A percentile compares a stretch with the other conserved stretches of the same genome.
Conservation (phyloP, 2,329 filamentous ascomycete genomes). For the Phialocephala sp. region DNA sequence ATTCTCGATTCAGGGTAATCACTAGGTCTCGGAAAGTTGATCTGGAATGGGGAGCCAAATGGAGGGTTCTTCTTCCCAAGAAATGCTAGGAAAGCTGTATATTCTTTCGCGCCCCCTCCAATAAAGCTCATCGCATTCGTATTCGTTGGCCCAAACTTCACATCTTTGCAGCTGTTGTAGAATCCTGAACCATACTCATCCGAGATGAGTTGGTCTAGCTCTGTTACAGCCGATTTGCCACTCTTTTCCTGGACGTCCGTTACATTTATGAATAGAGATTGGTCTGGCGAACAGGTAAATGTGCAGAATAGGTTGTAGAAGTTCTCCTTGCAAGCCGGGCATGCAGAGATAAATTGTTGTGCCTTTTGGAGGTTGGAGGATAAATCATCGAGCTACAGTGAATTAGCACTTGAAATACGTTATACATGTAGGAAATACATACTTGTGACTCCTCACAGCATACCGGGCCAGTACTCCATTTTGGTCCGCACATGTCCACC, state of each 20-base stretch:
- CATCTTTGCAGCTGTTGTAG: conserved; percentile 97
- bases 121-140: conserved; percentile 95
- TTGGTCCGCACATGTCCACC: conserved; percentile 81
- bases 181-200: conserved; percentile 85
- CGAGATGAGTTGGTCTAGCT: conserved; percentile 88
- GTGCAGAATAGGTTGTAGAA: conserved; percentile 99
- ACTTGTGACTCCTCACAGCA: conserved; percentile 87
- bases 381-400: conserved; percentile 72
- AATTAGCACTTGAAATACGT: conserved; percentile 14
- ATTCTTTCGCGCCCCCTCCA: conserved; percentile 91
- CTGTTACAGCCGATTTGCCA: conserved; percentile 70
- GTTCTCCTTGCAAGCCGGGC: conserved; percentile 96
- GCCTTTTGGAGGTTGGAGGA: conserved; percentile 86
- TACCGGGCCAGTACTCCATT: conserved; percentile 83
- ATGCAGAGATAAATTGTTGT: conserved; percentile 87
- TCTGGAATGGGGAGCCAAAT: conserved; percentile 92
- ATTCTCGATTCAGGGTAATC: conserved; percentile 71
- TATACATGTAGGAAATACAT: conserved; percentile 29
- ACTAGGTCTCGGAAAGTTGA: conserved; percentile 78
- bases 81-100: conserved; percentile 85
- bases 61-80: conserved; percentile 88
- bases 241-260: conserved; percentile 71
- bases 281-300: conserved; percentile 96
- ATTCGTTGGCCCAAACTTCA: conserved; percentile 96
- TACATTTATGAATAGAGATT: conserved; percentile 93